These are phyloP conservation scores for Micractinium conductrix DNA, from an alignment of 139 green algal genomes.

Conservation along the genomic window DNA sequence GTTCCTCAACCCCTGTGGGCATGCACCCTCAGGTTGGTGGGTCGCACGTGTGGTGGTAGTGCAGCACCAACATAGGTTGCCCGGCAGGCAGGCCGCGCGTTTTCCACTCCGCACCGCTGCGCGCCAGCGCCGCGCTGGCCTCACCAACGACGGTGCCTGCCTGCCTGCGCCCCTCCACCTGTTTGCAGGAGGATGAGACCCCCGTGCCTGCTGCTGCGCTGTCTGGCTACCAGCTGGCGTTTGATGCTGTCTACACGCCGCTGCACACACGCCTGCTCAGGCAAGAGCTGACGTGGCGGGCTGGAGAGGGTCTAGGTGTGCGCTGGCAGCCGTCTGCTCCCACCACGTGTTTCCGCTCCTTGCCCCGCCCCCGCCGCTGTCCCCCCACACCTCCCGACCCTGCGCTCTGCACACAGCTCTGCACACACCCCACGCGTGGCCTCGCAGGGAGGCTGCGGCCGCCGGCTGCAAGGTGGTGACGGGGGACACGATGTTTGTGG, in stretches of 20 bases:
- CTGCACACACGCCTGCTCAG: slow-evolving; percentile 85
- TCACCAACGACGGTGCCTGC: too few species aligned
- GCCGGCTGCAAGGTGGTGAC: slow-evolving; percentile 65
- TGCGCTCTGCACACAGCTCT: too few species aligned
- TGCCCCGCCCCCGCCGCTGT: not conserved
- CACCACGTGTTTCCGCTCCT: too few species aligned
- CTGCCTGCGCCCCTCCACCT: not conserved
- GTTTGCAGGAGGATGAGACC: slow-evolving; percentile 53
- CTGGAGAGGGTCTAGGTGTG: too few species aligned
- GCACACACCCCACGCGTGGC: not conserved
- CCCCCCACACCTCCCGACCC: slow-evolving; percentile 47
- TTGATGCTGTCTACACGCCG: slow-evolving; percentile 98
- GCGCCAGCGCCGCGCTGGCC: too few species aligned
- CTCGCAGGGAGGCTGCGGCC: slow-evolving; percentile 21
- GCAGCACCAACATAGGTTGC: too few species aligned
- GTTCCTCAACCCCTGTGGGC: too few species aligned
- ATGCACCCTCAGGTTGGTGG: slow-evolving; percentile 92
- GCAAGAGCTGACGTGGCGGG: not conserved
- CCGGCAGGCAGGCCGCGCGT: too few species aligned
- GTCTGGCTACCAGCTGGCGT: slow-evolving; percentile 81
- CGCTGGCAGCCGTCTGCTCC: too few species aligned
- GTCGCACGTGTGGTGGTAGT: not conserved
- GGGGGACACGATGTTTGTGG: slow-evolving; percentile 97
- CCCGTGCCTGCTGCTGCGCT: slow-evolving; percentile 71
- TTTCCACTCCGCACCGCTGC: too few species aligned